Evolutionary conservation across 371 early-diverging fungal genomes (phyloP), one percentile per base, ranked within the genome.

Genomic region (Apophysomyces trapeziformis): DNA sequence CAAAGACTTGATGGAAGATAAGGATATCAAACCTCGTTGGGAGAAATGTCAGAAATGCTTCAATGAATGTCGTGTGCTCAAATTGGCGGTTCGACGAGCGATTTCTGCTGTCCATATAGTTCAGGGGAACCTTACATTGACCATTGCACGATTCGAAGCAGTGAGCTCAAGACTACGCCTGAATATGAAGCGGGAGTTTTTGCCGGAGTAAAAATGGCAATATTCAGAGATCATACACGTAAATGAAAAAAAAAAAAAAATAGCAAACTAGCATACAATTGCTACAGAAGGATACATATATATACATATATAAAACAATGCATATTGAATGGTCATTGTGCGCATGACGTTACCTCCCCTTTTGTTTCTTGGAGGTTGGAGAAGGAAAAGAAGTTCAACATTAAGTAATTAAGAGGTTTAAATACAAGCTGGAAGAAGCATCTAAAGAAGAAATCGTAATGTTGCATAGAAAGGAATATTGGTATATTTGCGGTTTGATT

Each of bases 121-220:
- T 4, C 67, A 75, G 60, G 64, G 64, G 11, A 64, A 58, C 58
- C 26, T 80, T 21, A 66, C 73, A 12, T 58, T 84, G 36, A 69
- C 70, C 72, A 65, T 72, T 39, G 67, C 82, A 41, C 76, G 79
- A 47, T 71, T 82, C n/a, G 80, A 78, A 63, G 77, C 75, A 5
- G 70, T 85, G 50, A 79, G 81, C 47, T 79, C 82, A 36, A 73
- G 72, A 57, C 68, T 69, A 57, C 74, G 68, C 59, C 69, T 85
- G 37, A 83, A 85, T 70, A 58, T 69, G 63, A 81, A 78, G 63
- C 63, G 83, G 39, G 77, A 79, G 43, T 83, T 83, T 64, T 58
- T 83, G 16, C 72, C 77, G 58, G 65, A 56, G 58, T 66, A 68
- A 68, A 61, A 32, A 8, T 47, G 13, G 54, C 21, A 66, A 38